These are phyloP conservation scores for Amanita molliuscula DNA, from an alignment of 768 basidiomycete species.

Conservation along the genomic window DNA sequence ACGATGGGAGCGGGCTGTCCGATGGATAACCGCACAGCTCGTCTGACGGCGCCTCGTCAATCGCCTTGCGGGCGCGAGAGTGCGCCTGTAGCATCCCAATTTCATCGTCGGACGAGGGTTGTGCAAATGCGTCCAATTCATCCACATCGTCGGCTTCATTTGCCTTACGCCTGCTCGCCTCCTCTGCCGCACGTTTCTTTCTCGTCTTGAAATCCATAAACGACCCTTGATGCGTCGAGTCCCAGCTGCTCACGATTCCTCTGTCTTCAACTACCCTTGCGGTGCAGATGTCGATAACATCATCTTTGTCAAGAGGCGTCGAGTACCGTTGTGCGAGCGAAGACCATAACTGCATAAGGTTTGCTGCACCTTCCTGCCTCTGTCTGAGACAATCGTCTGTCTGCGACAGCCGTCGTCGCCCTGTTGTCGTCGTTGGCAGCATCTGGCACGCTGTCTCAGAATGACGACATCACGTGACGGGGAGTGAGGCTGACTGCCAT, in stretches of 20 bases:
- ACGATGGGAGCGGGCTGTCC: neutral
- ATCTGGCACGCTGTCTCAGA: neutral
- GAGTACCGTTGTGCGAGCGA: conserved; percentile 60
- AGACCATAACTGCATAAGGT: conserved; percentile 54
- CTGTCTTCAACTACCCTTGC: conserved; percentile 57
- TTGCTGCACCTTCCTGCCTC: conserved; percentile 43
- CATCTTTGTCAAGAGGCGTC: conserved; percentile 63
- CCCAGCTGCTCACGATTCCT: conserved; percentile 41
- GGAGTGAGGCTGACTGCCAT: too few species aligned
- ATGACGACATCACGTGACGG: too few species aligned
- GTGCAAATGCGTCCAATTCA: conserved; percentile 47
- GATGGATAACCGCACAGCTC: neutral
- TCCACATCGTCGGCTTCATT: conserved; percentile 50
- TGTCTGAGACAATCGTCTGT: conserved; percentile 37
- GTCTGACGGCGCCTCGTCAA: neutral
- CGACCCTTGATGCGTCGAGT: conserved; percentile 38
- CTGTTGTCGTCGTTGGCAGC: neutral
- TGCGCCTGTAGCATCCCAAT: conserved; percentile 10
- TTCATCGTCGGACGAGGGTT: conserved; percentile 49
- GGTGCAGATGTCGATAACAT: conserved; percentile 61
- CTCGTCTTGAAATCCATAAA: conserved; percentile 24
- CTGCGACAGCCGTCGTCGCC: conserved; percentile 15
- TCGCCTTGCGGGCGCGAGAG: too few species aligned
- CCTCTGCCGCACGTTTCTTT: conserved; percentile 27
- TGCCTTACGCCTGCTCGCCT: conserved; percentile 32